These are phyloP conservation scores for Cryphonectria parasitica DNA, from an alignment of 2,329 filamentous ascomycete species.

Conservation along the genomic window DNA sequence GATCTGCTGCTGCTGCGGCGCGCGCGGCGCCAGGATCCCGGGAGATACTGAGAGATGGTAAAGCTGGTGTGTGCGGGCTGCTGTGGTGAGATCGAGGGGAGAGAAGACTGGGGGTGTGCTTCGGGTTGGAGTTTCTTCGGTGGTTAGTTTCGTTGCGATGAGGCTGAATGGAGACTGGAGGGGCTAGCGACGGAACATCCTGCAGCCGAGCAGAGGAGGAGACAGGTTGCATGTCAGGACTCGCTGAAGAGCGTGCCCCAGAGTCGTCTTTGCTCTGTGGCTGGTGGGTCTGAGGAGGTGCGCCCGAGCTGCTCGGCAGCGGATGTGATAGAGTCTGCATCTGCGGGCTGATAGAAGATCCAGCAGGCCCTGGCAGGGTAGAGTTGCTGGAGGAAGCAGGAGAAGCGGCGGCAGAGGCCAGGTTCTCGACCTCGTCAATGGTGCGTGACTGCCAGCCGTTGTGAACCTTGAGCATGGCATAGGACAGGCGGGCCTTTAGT, in stretches of 20 bases:
- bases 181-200: slow-evolving; percentile 47
- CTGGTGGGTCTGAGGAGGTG: slow-evolving; percentile 32
- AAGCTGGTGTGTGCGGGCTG: slow-evolving; percentile 42
- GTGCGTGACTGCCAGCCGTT: slow-evolving; percentile 83
- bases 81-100: slow-evolving; percentile 48
- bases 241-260: slow-evolving; percentile 39
- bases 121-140: slow-evolving; percentile 55
- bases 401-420: slow-evolving; percentile 71
- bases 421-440: slow-evolving; percentile 76
- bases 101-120: slow-evolving; percentile 54
- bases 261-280: slow-evolving; percentile 8
- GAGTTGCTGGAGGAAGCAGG: slow-evolving; percentile 64
- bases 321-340: slow-evolving; percentile 33
- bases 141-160: slow-evolving; percentile 47
- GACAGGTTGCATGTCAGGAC: slow-evolving; percentile 34
- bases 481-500: slow-evolving; percentile 81
- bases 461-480: slow-evolving; percentile 92
- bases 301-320: slow-evolving; percentile 33
- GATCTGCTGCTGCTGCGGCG: slow-evolving; percentile 48
- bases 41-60: slow-evolving; percentile 45
- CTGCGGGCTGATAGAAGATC: slow-evolving; percentile 59
- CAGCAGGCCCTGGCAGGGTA: slow-evolving; percentile 55
- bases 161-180: slow-evolving; percentile 59
- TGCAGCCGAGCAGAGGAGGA: slow-evolving; percentile 10
- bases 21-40: slow-evolving; percentile 40